Base-by-base conservation (phyloP, 495 filamentous ascomycete species). In the Penicillium cinerascens region DNA sequence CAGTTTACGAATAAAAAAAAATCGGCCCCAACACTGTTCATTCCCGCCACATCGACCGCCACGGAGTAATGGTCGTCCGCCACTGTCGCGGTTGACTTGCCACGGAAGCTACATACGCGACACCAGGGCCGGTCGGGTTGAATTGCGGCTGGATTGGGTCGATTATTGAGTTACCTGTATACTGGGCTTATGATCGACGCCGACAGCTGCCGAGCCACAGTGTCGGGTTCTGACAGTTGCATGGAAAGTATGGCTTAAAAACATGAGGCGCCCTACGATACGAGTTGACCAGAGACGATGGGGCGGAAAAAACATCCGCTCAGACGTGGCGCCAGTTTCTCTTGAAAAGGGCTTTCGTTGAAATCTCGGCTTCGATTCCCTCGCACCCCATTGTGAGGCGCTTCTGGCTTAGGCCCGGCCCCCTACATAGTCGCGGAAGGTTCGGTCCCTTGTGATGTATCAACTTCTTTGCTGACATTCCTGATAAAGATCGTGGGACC, bases 191-290 rank as follows among this genome's bases (percentile, higher is more conserved):
- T 49, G 69, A 69, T 66, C 62, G 59, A 58, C 61, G 42, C 47
- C 46, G 44, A 57, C 66, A 69, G 53, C 55, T 61, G 51, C 50
- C 55, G 62, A 54, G 56, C 70, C 70, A 58, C 26, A 61, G 47
- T 67, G 68, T 67, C 67, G 68, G 70, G 70, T 66, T 69, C 29
- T 58, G 53, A 60, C 58, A 61, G 42, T 52, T 52, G 52, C 55
- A 44, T 47, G 49, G 42, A 26, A 48, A 55, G 26, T 37, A 42
- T 47, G 47, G 43, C 44, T 43, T 50, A 8, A 49, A 33, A n/a
- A 9, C 9, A 16, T 29, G 10, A 22, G 23, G 13, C 38, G 2
- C n/a, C 13, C 38, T 23, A n/a, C 4, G 20, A 39, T 26, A n/a
- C 35, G 35, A 15, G 22, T 23, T 23, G 22, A 22, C 42, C 47